Conservation (phyloP, 495 filamentous ascomycete genomes). For the Pseudomonodictys pantanalensis region DNA sequence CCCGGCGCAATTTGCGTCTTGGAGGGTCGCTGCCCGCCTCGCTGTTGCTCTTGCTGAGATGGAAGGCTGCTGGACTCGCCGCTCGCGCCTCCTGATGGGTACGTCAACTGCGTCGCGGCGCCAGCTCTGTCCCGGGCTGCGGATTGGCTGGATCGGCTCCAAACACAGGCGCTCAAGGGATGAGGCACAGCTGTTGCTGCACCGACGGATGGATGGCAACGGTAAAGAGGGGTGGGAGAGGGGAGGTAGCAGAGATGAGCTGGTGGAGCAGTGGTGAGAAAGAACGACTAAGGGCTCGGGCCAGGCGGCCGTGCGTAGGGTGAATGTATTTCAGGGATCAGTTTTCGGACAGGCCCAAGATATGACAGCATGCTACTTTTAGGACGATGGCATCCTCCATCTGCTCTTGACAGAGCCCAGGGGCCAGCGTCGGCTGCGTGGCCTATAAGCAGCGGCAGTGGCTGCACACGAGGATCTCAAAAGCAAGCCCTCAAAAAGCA, state of each 20-base stretch:
- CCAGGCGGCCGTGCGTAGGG: constrained; percentile 20
- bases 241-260: constrained; percentile 8
- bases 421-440: background rate
- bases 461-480: background rate
- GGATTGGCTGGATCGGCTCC: background rate
- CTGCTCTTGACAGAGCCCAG: constrained; percentile 10
- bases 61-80: constrained; percentile 16
- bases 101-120: constrained; percentile 7
- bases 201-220: background rate
- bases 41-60: background rate
- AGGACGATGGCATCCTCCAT: constrained; percentile 6
- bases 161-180: background rate
- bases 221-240: constrained; percentile 3
- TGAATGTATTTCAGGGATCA: constrained; percentile 29
- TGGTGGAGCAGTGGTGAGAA: constrained; percentile 9
- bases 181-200: background rate
- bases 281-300: background rate
- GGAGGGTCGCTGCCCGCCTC: no score
- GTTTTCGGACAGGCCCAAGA: constrained; percentile 1
- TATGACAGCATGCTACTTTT: constrained; percentile 29
- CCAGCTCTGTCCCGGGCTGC: background rate
- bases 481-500: background rate
- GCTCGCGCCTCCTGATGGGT: constrained; percentile 7
- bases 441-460: constrained; percentile 13
- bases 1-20: constrained; percentile 12